Percentiles rank a stretch among this genome's conserved stretches.
These are phyloP conservation scores for Corymbia calophylla DNA, from an alignment of 441 rosid species.

Conservation along the genomic window DNA sequence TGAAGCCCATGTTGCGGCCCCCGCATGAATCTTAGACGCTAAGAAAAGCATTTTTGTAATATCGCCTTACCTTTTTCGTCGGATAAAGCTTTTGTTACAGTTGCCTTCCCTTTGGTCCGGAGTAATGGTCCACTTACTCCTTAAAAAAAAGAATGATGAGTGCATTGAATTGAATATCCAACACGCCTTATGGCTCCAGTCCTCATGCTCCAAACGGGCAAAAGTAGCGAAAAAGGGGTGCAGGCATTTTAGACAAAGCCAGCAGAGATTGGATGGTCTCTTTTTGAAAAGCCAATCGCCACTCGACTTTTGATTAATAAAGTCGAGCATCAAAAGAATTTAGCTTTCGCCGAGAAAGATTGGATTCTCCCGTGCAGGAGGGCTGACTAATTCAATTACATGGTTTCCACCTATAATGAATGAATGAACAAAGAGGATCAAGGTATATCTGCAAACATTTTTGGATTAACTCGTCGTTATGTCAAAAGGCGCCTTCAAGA, in stretches of 20 bases:
- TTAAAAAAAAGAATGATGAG: not conserved
- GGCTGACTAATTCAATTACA: not conserved
- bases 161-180: not conserved
- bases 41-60: not conserved
- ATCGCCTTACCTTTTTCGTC: not conserved
- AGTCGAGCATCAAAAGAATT: not conserved
- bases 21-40: not conserved
- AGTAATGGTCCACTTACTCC: not conserved
- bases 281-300: constrained; percentile 13
- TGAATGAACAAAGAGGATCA: not conserved
- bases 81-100: not conserved
- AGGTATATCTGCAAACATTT: too few species aligned
- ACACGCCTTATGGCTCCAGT: not conserved
- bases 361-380: not conserved
- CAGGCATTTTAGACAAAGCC: not conserved
- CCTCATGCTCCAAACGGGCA: not conserved
- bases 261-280: not conserved
- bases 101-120: not conserved
- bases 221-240: not conserved
- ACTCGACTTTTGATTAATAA: constrained; percentile 15
- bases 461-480: too few species aligned
- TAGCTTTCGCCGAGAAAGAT: not conserved
- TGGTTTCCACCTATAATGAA: not conserved
- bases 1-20: not conserved
- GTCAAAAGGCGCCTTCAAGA: too few species aligned